A percentile compares a stretch with the other conserved stretches of the same genome.
Conservation (phyloP, 495 filamentous ascomycete genomes). For the Pseudotulostoma volvatum region DNA sequence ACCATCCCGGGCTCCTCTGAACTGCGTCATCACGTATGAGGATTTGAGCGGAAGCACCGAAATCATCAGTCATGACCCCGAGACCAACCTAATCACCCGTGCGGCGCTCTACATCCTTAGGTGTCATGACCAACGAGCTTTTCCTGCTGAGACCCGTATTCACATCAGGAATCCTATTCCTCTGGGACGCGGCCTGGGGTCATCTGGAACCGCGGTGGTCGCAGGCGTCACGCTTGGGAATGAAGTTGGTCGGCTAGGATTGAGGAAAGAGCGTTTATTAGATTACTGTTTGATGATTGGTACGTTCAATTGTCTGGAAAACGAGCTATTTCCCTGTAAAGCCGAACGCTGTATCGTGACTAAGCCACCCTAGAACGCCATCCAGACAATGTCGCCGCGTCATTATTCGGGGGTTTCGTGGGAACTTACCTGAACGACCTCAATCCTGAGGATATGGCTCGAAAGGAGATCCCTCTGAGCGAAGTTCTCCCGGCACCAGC, state of each 20-base stretch:
- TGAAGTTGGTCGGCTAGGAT: conserved; percentile 62
- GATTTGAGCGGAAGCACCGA: conserved; percentile 57
- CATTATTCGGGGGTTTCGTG: conserved; percentile 90
- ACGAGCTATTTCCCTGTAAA: neutral
- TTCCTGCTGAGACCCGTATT: conserved; percentile 73
- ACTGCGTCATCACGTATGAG: conserved; percentile 82
- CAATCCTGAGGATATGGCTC: conserved; percentile 63
- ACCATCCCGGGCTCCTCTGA: conserved; percentile 45
- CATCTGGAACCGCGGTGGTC: conserved; percentile 85
- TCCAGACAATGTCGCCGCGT: conserved; percentile 92
- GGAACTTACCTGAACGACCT: conserved; percentile 89
- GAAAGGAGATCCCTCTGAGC: conserved; percentile 85
- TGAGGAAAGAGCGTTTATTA: conserved; percentile 69
- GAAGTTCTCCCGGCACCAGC: conserved; percentile 79
- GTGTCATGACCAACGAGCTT: conserved; percentile 68
- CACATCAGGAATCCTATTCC: conserved; percentile 91
- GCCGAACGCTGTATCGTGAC: neutral
- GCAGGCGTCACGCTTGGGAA: conserved; percentile 85
- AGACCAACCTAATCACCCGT: conserved; percentile 78
- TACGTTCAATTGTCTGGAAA: conserved; percentile 13
- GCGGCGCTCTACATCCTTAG: conserved; percentile 83
- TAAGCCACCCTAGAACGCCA: conserved; percentile 51
- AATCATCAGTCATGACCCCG: conserved; percentile 58
- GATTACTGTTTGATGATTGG: conserved; percentile 93
- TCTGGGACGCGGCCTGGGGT: conserved; percentile 75